Evolutionary conservation across 2,329 filamentous ascomycete species (phyloP).

Genomic region (Onygenales sp.): DNA sequence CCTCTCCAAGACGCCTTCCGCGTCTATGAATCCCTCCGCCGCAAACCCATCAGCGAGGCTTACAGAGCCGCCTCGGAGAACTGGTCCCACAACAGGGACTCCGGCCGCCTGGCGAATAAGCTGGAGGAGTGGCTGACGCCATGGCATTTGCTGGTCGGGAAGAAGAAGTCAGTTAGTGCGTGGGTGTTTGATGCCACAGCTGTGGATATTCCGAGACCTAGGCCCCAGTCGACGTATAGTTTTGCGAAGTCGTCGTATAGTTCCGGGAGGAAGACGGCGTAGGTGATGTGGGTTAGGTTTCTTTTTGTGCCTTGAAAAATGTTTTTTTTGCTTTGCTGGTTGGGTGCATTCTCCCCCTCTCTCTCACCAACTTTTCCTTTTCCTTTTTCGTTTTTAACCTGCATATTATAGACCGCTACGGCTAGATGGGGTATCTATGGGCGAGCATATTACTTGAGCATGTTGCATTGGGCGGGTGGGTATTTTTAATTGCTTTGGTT

Average conservation of each 20-base stretch:
- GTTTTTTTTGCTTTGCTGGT: no score
- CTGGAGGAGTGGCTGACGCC: constrained; percentile 32
- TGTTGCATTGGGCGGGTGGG: no score
- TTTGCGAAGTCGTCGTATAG: background rate
- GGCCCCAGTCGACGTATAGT: background rate
- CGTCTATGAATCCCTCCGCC: constrained; percentile 29
- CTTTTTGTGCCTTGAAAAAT: no score
- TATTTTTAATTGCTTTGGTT: no score
- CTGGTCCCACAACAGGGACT: constrained; percentile 32
- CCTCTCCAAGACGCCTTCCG: constrained; percentile 25
- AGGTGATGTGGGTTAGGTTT: no score
- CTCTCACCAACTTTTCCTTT: no score
- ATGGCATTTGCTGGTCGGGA: constrained; percentile 20
- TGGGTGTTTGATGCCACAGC: constrained; percentile 30
- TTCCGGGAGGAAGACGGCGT: background rate
- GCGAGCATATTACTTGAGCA: no score
- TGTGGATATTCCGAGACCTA: constrained; percentile 20
- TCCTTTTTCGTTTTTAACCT: no score
- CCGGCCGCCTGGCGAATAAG: constrained; percentile 22
- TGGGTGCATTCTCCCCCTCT: no score
- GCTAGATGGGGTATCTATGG: no score
- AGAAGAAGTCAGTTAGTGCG: constrained; percentile 19
- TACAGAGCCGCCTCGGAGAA: constrained; percentile 30
- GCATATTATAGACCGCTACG: no score
- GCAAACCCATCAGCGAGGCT: constrained; percentile 28